Evolutionary conservation across 2,329 filamentous ascomycete species (phyloP).

Genomic region (Penicillium corylophilum): DNA sequence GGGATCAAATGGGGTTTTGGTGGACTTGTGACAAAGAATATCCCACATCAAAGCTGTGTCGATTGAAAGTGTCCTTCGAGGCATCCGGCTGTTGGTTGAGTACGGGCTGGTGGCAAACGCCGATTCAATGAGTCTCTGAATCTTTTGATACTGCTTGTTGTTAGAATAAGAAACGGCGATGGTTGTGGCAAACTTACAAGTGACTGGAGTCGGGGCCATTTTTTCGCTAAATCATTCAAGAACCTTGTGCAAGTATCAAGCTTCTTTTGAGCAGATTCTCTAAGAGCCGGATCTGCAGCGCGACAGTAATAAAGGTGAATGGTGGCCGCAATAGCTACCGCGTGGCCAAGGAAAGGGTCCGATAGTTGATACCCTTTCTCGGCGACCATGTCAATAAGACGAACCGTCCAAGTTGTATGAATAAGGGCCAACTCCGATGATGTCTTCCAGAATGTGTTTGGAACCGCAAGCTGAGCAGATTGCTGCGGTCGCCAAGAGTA

Average conservation of each 20-base stretch:
- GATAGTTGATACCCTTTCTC: constrained; percentile 50
- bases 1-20: constrained; percentile 3
- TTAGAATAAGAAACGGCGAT: neutral
- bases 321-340: constrained; percentile 52
- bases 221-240: constrained; percentile 21
- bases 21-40: constrained; percentile 27
- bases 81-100: constrained; percentile 5
- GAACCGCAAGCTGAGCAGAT: constrained; percentile 52
- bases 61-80: constrained; percentile 29
- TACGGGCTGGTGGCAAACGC: constrained; percentile 23
- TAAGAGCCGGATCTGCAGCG: constrained; percentile 42
- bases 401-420: constrained; percentile 55
- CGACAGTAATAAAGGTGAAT: constrained; percentile 56
- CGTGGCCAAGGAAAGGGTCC: constrained; percentile 54
- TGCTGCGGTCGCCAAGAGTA: constrained; percentile 53
- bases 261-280: constrained; percentile 26
- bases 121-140: constrained; percentile 26
- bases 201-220: constrained; percentile 26
- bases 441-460: constrained; percentile 55
- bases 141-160: constrained; percentile 24
- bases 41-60: constrained; percentile 34
- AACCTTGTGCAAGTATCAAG: constrained; percentile 27
- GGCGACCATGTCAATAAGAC: constrained; percentile 54
- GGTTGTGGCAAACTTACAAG: constrained; percentile 18
- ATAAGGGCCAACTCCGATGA: constrained; percentile 53